Evolutionary conservation across 768 basidiomycete species (phyloP), one percentile per base, ranked within the genome.

Genomic region (Agrocybe pediades): DNA sequence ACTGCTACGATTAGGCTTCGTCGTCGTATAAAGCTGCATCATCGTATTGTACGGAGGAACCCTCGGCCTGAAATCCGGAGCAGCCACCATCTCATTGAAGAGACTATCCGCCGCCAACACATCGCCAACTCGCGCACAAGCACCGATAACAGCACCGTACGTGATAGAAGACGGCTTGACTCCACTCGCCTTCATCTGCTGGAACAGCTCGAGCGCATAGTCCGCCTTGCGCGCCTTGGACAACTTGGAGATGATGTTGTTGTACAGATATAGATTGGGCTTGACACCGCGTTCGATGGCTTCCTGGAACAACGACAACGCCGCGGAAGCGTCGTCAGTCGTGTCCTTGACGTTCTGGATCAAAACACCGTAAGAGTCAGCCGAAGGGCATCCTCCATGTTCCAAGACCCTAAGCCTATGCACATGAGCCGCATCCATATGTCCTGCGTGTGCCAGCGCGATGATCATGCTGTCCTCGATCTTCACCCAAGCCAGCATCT

Each of bases 1-100:
- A 43, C 85, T 81, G 23, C 80, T 80, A 48, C 94, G 83, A 57
- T 92, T 87, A 1, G 94, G 96, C 68, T 90, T 91, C n/a, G 90
- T 94, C 51, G 87, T 84, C 45, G 89, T 87, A 72, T 93, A 95
- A 62, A 96, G 78, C 68, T 99, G 97, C 84, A 99, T 98, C 95
- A 99, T 97, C 27, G 90, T 95, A 74, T 99, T 99, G 79, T 87
- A 99, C 0, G 96, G 96, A 17, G 96, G 97, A 1, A 97, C 86
- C 6, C 95, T 80, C 8, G 95, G 88, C 71, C 80, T 88, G 78
- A 94, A 98, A 60, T 87, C 88, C 29, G 70, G 75, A 54, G 84
- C 77, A 41, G 69, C 58, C 0, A 76, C 68, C 97, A 99, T 98
- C 74, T 98, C 95, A 51, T 71, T 65, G 73, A 97, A 99, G 41